Evolutionary conservation across 1,284 basidiomycete species (phyloP), one percentile per base, ranked within the genome.

Genomic region (Acaromyces ingoldii): DNA sequence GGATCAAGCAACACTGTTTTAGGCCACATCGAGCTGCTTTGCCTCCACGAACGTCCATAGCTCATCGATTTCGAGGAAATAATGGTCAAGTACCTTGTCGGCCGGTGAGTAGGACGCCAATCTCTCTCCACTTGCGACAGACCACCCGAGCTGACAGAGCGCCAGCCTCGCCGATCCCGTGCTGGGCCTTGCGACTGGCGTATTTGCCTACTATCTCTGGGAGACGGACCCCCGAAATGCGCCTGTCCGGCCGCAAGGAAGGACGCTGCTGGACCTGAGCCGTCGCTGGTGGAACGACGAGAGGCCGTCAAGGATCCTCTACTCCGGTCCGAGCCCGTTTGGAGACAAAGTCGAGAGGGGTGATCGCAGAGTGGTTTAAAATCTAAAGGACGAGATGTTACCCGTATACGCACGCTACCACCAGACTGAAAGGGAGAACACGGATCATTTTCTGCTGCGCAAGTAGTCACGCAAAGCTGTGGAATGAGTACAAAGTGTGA

Each of bases 171-270:
- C 60, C 5, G 72, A 74, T 48, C 72, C 72, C 0, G 40, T 74
- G 31, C 57, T 74, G 13, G 72, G 71, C 22, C 49, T 72, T 4
- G 57, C 53, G 1, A 71, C 70, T 2, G 72, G 72, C 13, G 54
- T 70, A 2, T 61, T 67, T 33, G 72, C 72, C 34, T 74, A 72
- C 53, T 57, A 55, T 10, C 57, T 74, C 31, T 74, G 67, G 65
- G 72, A 74, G 55, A 62, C 62, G 43, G 72, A 74, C 39, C 44
- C 45, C 0, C 56, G 63, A 28, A 74, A 74, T 46, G 58, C 59
- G 1, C 44, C 52, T 22, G 58, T 61, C 17, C 61, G 65, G n/a
- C 67, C 67, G 9, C 25, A 53, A 11, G 69, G 69, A 0, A 51
- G 66, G 3, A 49, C 53, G 17, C 61, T 74, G 1, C 31, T 49